Base-by-base conservation (phyloP, 1,284 basidiomycete species). In the Blastosporella zonata region DNA sequence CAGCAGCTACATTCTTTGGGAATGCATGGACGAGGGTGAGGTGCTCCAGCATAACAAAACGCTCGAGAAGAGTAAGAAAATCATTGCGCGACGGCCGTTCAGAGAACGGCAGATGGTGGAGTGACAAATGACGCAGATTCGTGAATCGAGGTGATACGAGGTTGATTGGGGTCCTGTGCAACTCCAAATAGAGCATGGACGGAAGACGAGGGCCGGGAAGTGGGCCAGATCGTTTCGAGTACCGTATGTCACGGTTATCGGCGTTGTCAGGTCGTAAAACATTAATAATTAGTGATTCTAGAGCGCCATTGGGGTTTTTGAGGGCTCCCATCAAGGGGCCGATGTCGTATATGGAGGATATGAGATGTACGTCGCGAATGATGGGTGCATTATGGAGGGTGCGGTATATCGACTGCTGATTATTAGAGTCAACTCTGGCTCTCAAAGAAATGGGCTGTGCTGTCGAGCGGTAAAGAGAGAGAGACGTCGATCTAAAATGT, bases 141-240 rank as follows among this genome's bases (percentile, higher is more conserved):
- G 55, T 65, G 51, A 61, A 71, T 22, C 67, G 63, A 28, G 60
- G 52, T 6, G 65, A 67, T 12, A 70, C 51, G 25, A 71, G 61
- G 49, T 65, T 63, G 23, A 71, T 63, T n/a, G 69, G 69, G 5
- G 63, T 55, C 33, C 62, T 55, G 34, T 60, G 64, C 15, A 71
- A 51, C 47, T 70, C 67, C 43, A 69, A 46, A 48, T 66, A 61
- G 18, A 54, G 58, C 48, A 70, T 48, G 29, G 46, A 55, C 9
- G 48, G 57, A 13, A 52, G 31, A 7, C 49, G 51, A 20, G 47
- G 44, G 25, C 55, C 58, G n/a, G 22, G 39, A 12, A 38, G 25
- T 9, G 49, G 38, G 7, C 20, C 33, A 17, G 49, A 33, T 17
- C 55, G 54, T 41, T 55, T 58, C 28, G 57, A 60, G 29, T 56